Base-by-base conservation (phyloP, 495 filamentous ascomycete genomes). In the Aspergillus wentii region DNA sequence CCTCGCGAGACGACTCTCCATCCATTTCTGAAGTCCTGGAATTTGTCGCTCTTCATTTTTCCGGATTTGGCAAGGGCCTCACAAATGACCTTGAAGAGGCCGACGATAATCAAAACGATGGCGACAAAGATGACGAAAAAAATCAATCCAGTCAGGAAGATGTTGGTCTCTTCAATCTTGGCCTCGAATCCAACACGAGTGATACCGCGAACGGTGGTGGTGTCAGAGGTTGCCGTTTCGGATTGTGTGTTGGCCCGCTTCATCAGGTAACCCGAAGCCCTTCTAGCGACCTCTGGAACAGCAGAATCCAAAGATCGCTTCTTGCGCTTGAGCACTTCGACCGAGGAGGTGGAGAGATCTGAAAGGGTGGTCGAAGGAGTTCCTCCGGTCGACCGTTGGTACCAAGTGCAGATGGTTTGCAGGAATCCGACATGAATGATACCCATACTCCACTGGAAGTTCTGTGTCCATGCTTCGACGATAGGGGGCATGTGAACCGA, bases 391-490 rank as follows among this genome's bases (percentile, higher is more conserved):
- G 92, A 72, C 19, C 89, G 84, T 61, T 95, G 92, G 59, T 97
- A 98, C 92, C 92, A 98, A 20, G 88, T 94, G 37, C 86, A 80
- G 44, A 96, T 87, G 20, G 71, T 66, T 57, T 98, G 86, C 55
- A 97, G 74, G 62, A 97, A 98, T 28, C 72, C 70, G 40, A 98
- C 75, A 35, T 76, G 76, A 53, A 98, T 94, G 53, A 98, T 90
- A 51, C 92, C 92, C 88, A 98, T 94, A 57, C 81, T 91, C 92
- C 92, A 98, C 60, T 91, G 83, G 70, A 97, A 96, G 55, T 97
- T 92, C 69, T 97, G 91, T 1, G 91, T 95, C 92, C 92, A 98
- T 0, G 91, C 74, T 52, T 84, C 76, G 29, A 94, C 92, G 33
- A 94, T 85, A 1, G 92, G 92, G 3, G 92, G 92, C 34, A 95